Evolutionary conservation across 2,329 filamentous ascomycete species (phyloP).

Genomic region (Sporothrix globosa): DNA sequence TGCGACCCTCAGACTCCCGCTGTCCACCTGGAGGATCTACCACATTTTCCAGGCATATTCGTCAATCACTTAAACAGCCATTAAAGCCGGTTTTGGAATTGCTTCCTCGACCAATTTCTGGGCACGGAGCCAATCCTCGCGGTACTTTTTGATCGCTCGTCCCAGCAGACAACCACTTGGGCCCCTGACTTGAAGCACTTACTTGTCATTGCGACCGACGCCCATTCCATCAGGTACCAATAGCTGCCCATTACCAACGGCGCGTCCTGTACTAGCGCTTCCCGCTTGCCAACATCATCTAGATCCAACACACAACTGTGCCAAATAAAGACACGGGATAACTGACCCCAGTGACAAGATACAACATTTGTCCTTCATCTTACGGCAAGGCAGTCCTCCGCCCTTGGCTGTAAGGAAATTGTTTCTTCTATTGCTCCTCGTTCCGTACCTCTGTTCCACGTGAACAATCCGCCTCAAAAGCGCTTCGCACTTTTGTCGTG

Average conservation of each 20-base stretch:
- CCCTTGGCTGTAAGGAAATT: constrained; percentile 4
- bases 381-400: constrained; percentile 2
- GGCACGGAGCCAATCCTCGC: neutral
- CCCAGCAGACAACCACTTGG: neutral
- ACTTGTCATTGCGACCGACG: neutral
- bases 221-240: neutral
- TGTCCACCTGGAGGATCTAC: constrained; percentile 21
- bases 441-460: constrained; percentile 1
- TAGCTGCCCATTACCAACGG: constrained; percentile 11
- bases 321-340: constrained; percentile 23
- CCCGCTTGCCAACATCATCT: constrained; percentile 1
- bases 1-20: constrained; percentile 1
- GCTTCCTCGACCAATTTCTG: constrained; percentile 4
- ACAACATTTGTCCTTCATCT: neutral
- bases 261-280: constrained; percentile 20
- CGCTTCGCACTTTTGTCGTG: constrained; percentile 18
- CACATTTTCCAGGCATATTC: neutral
- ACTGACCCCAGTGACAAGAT: neutral
- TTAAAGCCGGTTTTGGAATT: constrained; percentile 31
- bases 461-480: constrained; percentile 20
- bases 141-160: constrained; percentile 3
- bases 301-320: constrained; percentile 11
- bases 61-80: constrained; percentile 29
- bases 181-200: neutral
- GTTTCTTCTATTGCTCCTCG: neutral